These are phyloP conservation scores for Skeletonema tropicum DNA, from an alignment of 108 stramenopile species.

Conservation along the genomic window DNA sequence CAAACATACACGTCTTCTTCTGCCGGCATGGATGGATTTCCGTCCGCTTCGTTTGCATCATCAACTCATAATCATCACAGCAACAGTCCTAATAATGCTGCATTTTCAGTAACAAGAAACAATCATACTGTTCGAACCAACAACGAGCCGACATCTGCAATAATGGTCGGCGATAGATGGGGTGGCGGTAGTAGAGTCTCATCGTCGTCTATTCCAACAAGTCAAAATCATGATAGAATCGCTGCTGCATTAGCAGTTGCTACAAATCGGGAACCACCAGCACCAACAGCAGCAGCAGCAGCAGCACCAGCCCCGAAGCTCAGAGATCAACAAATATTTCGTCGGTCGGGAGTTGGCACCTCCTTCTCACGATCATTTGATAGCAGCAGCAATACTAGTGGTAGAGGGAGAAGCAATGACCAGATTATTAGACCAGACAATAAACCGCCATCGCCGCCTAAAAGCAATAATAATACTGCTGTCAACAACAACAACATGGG, in stretches of 20 bases:
- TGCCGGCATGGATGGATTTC: background rate
- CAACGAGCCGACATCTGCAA: background rate
- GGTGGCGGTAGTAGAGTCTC: background rate
- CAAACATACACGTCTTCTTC: background rate
- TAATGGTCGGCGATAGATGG: background rate
- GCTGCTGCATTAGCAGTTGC: background rate
- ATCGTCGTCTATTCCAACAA: background rate
- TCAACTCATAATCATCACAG: background rate
- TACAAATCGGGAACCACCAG: background rate
- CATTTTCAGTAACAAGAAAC: background rate
- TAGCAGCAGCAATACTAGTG: background rate
- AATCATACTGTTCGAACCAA: background rate
- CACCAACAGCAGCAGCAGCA: no score
- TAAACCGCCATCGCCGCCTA: background rate
- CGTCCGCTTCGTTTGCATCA: background rate
- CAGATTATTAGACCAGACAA: background rate
- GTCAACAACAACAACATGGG: background rate
- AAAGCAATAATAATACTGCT: background rate
- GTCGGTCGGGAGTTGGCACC: conserved; percentile 8
- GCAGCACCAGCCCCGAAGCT: background rate
- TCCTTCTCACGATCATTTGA: conserved; percentile 1
- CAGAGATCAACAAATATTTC: conserved; percentile 35
- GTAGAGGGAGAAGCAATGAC: background rate
- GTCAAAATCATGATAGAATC: background rate
- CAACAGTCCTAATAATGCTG: background rate